A percentile compares a stretch with the other conserved stretches of the same genome.
phyloP scores from a whole-genome alignment of 2,329 filamentous ascomycete genomes.

The Curvularia verruculosa region DNA sequence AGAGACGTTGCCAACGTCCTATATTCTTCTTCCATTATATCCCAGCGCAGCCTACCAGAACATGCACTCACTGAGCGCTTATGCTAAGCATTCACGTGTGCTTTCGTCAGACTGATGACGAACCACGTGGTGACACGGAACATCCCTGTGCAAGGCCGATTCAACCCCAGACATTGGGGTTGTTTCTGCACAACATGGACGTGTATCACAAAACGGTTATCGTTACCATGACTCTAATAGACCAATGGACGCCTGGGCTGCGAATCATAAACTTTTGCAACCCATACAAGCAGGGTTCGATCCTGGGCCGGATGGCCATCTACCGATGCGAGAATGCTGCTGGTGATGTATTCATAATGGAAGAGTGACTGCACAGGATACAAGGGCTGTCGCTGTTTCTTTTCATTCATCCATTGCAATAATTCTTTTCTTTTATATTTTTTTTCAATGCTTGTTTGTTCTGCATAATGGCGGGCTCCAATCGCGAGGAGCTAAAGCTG shows the following conservation, averaged over 20 bases:
- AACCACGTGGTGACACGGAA: slow-evolving; percentile 18
- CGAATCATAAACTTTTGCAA: slow-evolving; percentile 22
- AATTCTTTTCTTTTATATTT: background rate
- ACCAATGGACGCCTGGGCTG: slow-evolving; percentile 18
- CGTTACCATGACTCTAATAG: slow-evolving; percentile 9
- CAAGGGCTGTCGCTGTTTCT: background rate
- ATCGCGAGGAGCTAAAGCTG: slow-evolving; percentile 25
- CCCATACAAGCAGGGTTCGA: slow-evolving; percentile 18
- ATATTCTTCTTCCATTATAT: background rate
- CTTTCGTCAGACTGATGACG: background rate
- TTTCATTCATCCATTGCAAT: background rate
- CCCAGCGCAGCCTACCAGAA: too few species aligned
- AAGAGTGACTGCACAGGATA: slow-evolving; percentile 10
- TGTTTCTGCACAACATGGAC: slow-evolving; percentile 22
- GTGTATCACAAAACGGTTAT: slow-evolving; percentile 9
- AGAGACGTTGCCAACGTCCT: background rate
- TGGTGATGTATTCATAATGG: slow-evolving; percentile 21
- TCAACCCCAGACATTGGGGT: slow-evolving; percentile 33
- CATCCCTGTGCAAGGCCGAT: slow-evolving; percentile 8
- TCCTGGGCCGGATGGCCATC: slow-evolving; percentile 12
- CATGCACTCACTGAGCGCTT: background rate
- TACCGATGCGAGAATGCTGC: slow-evolving; percentile 15
- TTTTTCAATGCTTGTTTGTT: slow-evolving; percentile 6
- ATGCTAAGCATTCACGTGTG: background rate
- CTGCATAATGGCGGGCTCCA: slow-evolving; percentile 12